These are phyloP conservation scores for Russula virescens DNA, from an alignment of 768 basidiomycete species.

Conservation along the genomic window DNA sequence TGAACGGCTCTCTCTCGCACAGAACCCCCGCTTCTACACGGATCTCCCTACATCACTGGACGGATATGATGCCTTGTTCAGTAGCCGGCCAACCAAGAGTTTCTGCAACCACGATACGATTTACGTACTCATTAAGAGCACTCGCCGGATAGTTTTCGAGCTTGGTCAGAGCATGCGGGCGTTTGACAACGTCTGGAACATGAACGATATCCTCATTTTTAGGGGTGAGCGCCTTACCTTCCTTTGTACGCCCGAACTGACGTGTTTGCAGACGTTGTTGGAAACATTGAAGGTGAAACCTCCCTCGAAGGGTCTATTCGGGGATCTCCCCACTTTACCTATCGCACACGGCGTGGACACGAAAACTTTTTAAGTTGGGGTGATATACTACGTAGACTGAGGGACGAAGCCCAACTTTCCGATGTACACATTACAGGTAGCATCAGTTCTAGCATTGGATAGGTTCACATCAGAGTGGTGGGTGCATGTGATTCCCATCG, in stretches of 20 bases:
- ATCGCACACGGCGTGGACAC: too few species aligned
- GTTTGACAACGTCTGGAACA: conserved; percentile 3
- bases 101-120: background rate
- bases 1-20: background rate
- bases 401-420: too few species aligned
- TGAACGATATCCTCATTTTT: background rate
- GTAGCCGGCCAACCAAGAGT: background rate
- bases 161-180: background rate
- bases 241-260: background rate
- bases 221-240: background rate
- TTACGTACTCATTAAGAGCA: conserved; percentile 1
- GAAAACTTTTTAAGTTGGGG: too few species aligned
- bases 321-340: too few species aligned
- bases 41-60: background rate
- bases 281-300: background rate
- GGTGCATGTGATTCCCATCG: too few species aligned
- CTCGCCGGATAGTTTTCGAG: conserved; percentile 1
- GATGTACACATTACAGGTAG: too few species aligned
- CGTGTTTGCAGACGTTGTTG: background rate
- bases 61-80: background rate
- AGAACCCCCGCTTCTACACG: conserved; percentile 10
- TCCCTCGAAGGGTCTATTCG: background rate
- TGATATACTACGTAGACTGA: too few species aligned
- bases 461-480: too few species aligned
- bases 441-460: too few species aligned